phyloP scores from a whole-genome alignment of 2,329 filamentous ascomycete species.

The Verticillium klebahnii region DNA sequence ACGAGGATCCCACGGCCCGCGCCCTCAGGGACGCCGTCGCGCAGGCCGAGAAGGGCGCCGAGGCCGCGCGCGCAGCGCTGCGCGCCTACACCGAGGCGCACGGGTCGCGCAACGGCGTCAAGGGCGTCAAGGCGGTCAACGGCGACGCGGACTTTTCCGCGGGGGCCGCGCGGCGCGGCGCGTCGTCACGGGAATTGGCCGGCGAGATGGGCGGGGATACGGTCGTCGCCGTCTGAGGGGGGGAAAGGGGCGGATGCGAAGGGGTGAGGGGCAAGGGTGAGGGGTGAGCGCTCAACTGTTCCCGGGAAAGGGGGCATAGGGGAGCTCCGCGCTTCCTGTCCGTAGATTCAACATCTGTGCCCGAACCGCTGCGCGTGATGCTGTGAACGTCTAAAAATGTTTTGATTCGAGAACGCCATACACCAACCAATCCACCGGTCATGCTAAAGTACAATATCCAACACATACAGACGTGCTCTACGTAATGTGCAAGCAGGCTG shows the following conservation, averaged over 20 bases:
- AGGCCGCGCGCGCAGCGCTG: constrained; percentile 39
- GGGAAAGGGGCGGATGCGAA: neutral
- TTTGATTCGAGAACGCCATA: neutral
- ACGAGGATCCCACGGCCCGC: constrained; percentile 32
- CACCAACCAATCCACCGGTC: constrained; percentile 6
- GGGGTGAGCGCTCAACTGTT: neutral
- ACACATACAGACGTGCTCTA: neutral
- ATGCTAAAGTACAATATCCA: constrained; percentile 6
- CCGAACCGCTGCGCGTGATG: neutral
- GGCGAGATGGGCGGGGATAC: constrained; percentile 63
- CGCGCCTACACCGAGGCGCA: constrained; percentile 24
- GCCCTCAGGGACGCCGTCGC: constrained; percentile 37
- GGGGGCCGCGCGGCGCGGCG: constrained; percentile 32
- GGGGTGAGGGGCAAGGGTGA: neutral
- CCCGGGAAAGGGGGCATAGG: neutral
- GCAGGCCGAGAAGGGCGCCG: constrained; percentile 42
- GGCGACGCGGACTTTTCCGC: constrained; percentile 16
- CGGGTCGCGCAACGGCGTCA: constrained; percentile 4
- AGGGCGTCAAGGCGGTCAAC: constrained; percentile 5
- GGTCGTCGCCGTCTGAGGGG: constrained; percentile 14
- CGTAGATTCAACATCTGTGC: neutral
- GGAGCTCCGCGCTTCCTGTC: neutral
- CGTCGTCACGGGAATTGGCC: constrained; percentile 49
- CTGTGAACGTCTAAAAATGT: neutral
- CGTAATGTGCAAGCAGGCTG: no score